Evolutionary conservation across 2,329 filamentous ascomycete genomes (phyloP).

Genomic region (Fusarium sp.): DNA sequence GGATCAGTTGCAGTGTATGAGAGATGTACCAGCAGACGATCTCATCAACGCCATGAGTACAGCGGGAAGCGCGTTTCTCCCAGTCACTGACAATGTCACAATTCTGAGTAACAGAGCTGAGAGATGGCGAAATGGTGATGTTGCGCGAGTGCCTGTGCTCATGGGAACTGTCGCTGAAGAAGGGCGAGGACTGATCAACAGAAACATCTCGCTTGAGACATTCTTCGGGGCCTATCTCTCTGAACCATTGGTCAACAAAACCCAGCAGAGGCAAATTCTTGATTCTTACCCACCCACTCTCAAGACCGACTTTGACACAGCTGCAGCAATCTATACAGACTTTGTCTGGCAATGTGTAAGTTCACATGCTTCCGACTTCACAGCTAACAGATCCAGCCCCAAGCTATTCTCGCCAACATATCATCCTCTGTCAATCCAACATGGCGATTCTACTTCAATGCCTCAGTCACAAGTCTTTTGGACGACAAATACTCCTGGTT

Average conservation of each 20-base stretch:
- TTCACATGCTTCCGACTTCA: neutral
- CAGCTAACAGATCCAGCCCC: conserved; percentile 34
- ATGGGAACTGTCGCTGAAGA: conserved; percentile 43
- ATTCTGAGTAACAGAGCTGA: conserved; percentile 22
- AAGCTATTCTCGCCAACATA: conserved; percentile 36
- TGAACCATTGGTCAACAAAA: conserved; percentile 7
- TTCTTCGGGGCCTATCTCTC: conserved; percentile 36
- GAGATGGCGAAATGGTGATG: conserved; percentile 34
- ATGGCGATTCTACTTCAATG: conserved; percentile 45
- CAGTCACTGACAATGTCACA: conserved; percentile 34
- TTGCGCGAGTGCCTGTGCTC: conserved; percentile 39
- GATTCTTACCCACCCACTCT: conserved; percentile 33
- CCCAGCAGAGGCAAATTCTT: conserved; percentile 24
- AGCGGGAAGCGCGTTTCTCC: conserved; percentile 7
- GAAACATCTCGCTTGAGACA: conserved; percentile 27
- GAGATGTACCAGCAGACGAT: conserved; percentile 10
- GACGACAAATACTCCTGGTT: conserved; percentile 36
- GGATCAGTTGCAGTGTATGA: conserved; percentile 37
- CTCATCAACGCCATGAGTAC: conserved; percentile 30
- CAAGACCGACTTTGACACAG: conserved; percentile 40
- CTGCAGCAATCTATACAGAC: conserved; percentile 43
- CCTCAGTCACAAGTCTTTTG: conserved; percentile 36
- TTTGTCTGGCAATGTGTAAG: conserved; percentile 44
- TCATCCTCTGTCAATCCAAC: conserved; percentile 35
- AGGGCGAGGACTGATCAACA: conserved; percentile 37